Evolutionary conservation across 2,329 filamentous ascomycete species (phyloP).

Genomic region (Pyricularia grisea): DNA sequence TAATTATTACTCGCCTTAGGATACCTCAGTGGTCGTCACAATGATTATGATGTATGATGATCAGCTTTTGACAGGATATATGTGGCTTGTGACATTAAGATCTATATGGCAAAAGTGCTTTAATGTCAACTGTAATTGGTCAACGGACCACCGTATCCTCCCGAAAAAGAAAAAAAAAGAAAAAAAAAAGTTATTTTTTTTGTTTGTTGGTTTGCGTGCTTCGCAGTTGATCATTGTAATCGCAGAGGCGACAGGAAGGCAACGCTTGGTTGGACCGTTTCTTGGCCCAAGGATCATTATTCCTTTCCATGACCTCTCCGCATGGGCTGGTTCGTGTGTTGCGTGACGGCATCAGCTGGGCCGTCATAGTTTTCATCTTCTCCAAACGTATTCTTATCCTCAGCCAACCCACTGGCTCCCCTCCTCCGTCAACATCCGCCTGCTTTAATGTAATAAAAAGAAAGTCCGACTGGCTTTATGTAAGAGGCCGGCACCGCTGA

Average conservation of each 20-base stretch:
- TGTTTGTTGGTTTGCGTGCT: constrained; percentile 2
- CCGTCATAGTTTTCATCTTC: not conserved
- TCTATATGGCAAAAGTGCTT: constrained; percentile 7
- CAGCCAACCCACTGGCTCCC: not conserved
- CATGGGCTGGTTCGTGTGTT: not conserved
- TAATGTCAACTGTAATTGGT: constrained; percentile 6
- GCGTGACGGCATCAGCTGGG: not conserved
- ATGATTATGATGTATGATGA: not conserved
- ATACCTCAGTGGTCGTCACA: not conserved
- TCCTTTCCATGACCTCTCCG: not conserved
- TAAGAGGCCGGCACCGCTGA: constrained; percentile 1
- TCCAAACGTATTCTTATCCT: not conserved
- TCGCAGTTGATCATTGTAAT: not conserved
- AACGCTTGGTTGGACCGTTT: not conserved
- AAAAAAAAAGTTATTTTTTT: not conserved
- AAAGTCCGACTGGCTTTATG: not conserved
- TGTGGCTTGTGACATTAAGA: constrained; percentile 12
- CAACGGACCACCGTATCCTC: constrained; percentile 9
- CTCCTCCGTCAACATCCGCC: not conserved
- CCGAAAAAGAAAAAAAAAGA: constrained; percentile 6
- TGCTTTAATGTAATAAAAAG: not conserved
- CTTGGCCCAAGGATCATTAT: not conserved
- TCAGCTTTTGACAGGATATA: constrained; percentile 7
- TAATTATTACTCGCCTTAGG: not conserved
- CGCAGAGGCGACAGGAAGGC: not conserved